Percentiles rank a stretch among this genome's conserved stretches.
phyloP scores from a whole-genome alignment of 768 basidiomycete genomes.

The Agrocybe chaxingu region DNA sequence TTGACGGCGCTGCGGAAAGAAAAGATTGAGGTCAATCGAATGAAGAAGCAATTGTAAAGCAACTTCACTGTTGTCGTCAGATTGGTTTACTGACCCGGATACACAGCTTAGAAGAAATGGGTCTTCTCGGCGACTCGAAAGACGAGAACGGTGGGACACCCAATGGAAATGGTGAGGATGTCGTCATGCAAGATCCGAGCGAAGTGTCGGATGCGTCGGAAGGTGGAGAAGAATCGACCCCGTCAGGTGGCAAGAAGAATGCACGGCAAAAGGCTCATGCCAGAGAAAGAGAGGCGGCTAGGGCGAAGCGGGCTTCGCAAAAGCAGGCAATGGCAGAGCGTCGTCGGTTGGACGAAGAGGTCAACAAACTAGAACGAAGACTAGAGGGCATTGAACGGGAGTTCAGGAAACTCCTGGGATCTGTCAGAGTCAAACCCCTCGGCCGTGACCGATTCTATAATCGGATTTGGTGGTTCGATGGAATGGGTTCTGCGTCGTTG shows the following conservation, averaged over 20 bases:
- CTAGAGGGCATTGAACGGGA: conserved; percentile 90
- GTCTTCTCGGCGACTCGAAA: conserved; percentile 54
- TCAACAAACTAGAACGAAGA: conserved; percentile 74
- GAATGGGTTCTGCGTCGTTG: conserved; percentile 81
- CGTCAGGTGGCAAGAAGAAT: conserved; percentile 41
- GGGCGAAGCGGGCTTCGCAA: conserved; percentile 72
- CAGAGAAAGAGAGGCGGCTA: conserved; percentile 78
- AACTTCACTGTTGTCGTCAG: background rate
- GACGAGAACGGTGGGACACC: conserved; percentile 39
- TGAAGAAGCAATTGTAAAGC: conserved; percentile 84
- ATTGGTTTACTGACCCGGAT: conserved; percentile 1
- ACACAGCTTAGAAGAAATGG: conserved; percentile 72
- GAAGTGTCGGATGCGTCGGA: conserved; percentile 77
- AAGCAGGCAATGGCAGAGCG: conserved; percentile 83
- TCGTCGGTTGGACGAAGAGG: conserved; percentile 84
- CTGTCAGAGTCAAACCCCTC: conserved; percentile 82
- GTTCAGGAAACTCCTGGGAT: conserved; percentile 85
- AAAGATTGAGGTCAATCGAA: conserved; percentile 90
- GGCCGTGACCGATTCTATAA: conserved; percentile 94
- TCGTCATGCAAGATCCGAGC: conserved; percentile 60
- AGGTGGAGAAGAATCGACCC: conserved; percentile 57
- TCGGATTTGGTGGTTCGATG: conserved; percentile 98
- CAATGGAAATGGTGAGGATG: conserved; percentile 54
- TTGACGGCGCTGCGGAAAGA: conserved; percentile 93
- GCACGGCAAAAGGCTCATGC: conserved; percentile 61